These are phyloP conservation scores for Bipolaris sorokiniana DNA, from an alignment of 2,329 filamentous ascomycete species.

Conservation along the genomic window DNA sequence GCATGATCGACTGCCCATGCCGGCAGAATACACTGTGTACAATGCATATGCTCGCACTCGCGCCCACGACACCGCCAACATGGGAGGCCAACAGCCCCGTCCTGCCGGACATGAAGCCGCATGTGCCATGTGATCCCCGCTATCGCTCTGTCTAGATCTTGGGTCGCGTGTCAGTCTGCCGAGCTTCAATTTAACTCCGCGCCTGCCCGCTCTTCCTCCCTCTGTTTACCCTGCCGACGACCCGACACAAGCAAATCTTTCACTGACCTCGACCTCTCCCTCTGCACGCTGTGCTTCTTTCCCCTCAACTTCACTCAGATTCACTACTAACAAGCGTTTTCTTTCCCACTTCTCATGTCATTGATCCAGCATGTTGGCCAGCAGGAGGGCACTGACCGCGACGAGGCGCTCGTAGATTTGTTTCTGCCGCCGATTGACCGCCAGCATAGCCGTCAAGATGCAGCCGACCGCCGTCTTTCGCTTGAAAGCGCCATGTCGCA, in stretches of 20 bases:
- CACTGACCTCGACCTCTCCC: conserved; percentile 4
- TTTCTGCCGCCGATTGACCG: conserved; percentile 46
- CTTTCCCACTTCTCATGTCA: conserved; percentile 51
- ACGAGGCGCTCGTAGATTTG: conserved; percentile 48
- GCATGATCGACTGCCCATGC: conserved; percentile 7
- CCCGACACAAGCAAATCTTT: conserved; percentile 6
- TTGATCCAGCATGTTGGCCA: conserved; percentile 59
- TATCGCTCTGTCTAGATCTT: conserved; percentile 19
- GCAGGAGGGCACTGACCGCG: conserved; percentile 57
- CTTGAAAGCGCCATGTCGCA: conserved; percentile 36
- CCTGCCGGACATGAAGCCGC: conserved; percentile 2
- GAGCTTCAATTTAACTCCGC: conserved; percentile 21
- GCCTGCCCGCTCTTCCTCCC: conserved; percentile 19
- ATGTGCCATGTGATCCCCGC: conserved; percentile 22
- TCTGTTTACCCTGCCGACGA: conserved; percentile 9
- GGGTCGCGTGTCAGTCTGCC: conserved; percentile 22
- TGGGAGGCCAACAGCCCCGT: background rate
- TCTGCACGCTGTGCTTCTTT: conserved; percentile 8
- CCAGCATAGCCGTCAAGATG: conserved; percentile 35
- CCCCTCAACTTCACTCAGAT: conserved; percentile 2
- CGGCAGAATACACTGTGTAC: background rate
- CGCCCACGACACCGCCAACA: conserved; percentile 4
- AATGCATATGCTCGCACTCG: background rate
- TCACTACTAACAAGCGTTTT: conserved; percentile 7
- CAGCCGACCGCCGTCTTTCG: conserved; percentile 39